A percentile compares a stretch with the other conserved stretches of the same genome.
Conservation (phyloP, 345 rosid species). For the Zanthoxylum bungeanum region DNA sequence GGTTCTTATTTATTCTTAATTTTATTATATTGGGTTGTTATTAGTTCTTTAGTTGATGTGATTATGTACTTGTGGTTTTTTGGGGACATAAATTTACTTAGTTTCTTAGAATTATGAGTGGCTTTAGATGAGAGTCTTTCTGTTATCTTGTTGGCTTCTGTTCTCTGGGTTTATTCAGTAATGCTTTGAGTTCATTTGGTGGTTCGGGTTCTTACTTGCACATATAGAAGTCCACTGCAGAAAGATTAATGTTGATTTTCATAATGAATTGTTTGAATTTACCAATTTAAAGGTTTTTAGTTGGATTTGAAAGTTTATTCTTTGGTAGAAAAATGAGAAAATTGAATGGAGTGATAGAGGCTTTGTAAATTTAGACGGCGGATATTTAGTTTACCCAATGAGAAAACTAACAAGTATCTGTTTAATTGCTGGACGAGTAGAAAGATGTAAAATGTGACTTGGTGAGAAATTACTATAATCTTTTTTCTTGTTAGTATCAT, state of each 20-base stretch:
- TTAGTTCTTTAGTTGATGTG: neutral
- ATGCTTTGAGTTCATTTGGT: neutral
- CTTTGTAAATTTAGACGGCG: neutral
- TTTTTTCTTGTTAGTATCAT: constrained; percentile 1
- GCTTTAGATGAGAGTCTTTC: neutral
- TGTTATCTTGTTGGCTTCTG: neutral
- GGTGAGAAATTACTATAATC: neutral
- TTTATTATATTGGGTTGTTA: neutral
- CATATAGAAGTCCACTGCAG: neutral
- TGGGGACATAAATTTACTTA: neutral
- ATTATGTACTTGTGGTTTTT: neutral
- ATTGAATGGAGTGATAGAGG: too few species aligned
- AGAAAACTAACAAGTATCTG: neutral
- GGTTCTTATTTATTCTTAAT: neutral
- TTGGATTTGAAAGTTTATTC: constrained; percentile 1
- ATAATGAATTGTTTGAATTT: neutral
- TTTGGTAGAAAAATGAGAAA: too few species aligned
- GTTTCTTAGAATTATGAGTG: neutral
- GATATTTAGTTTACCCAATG: neutral
- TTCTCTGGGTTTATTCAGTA: neutral
- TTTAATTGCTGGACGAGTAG: neutral
- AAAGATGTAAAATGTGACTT: neutral
- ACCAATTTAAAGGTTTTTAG: neutral
- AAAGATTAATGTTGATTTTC: neutral
- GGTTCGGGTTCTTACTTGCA: neutral